These are phyloP conservation scores for Stromatinia cepivora DNA, from an alignment of 2,329 filamentous ascomycete genomes.

Conservation along the genomic window DNA sequence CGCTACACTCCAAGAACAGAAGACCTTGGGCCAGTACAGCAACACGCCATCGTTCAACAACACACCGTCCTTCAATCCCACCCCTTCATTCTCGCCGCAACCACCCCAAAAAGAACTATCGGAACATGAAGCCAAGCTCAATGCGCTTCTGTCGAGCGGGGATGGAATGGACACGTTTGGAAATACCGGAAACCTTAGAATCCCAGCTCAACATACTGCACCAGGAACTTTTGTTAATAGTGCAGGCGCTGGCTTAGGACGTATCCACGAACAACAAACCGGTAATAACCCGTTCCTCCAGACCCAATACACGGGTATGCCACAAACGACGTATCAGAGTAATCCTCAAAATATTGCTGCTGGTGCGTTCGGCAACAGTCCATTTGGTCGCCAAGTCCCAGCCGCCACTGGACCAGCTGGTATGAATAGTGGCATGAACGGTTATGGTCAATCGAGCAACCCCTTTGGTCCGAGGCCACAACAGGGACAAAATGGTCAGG, in stretches of 20 bases:
- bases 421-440: slow-evolving; percentile 52
- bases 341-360: slow-evolving; percentile 44
- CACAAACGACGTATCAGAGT: slow-evolving; percentile 55
- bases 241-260: slow-evolving; percentile 75
- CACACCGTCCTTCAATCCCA: slow-evolving; percentile 49
- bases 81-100: slow-evolving; percentile 47
- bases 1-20: slow-evolving; percentile 77
- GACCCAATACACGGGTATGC: slow-evolving; percentile 79
- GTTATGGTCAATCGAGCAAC: slow-evolving; percentile 46
- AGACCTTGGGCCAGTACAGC: slow-evolving; percentile 58
- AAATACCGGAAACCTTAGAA: slow-evolving; percentile 93
- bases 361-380: slow-evolving; percentile 33
- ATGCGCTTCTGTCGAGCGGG: slow-evolving; percentile 79
- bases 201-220: slow-evolving; percentile 93
- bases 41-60: slow-evolving; percentile 49
- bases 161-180: slow-evolving; percentile 97
- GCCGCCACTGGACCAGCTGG: slow-evolving; percentile 58
- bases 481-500: slow-evolving; percentile 48
- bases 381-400: slow-evolving; percentile 48
- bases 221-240: slow-evolving; percentile 97
- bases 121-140: slow-evolving; percentile 74
- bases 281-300: slow-evolving; percentile 89
- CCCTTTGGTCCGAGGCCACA: slow-evolving; percentile 57
- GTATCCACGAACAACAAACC: slow-evolving; percentile 58
- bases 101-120: slow-evolving; percentile 57